Base-by-base conservation (phyloP, 768 basidiomycete genomes). In the Hericium alpestre region DNA sequence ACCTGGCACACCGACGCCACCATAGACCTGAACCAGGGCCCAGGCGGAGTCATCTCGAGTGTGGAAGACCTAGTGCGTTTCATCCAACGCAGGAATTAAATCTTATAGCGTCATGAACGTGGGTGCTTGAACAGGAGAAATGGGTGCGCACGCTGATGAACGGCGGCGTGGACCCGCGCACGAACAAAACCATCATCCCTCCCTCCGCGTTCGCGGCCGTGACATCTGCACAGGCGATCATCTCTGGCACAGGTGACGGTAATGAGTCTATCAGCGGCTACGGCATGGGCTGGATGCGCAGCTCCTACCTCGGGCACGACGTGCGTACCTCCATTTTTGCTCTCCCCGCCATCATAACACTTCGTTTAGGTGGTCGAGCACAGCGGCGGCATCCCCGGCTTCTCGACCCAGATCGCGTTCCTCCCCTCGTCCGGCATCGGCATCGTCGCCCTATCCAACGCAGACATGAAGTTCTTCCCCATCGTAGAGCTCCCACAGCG, bases 11-110 rank as follows among this genome's bases (percentile, higher is more conserved):
- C 56, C 4, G 69, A 72, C 52, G 60, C 68, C 0, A 54, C 27
- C 2, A 62, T 58, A 6, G 61, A 65, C 0, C 27, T 69, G 15
- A 59, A 63, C 13, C 71, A 72, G 2, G 75, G 76, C 7, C 58
- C 76, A 0, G 75, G 73, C 1, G 78, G 76, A 0, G 46, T 79
- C 18, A 74, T 77, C 27, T 74, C 76, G 37, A 75, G 59, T 23
- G 69, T 67, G 0, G 56, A 69, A 16, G 77, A 79, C 46, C 68
- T 79, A 72, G 78, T 74, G 41, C 8, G 73, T 59, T 3, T 39
- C 23, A 16, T 18, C n/a, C 38, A n/a, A n/a, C 8, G 50, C 10
- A 4, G 3, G 37, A 53, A 25, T 25, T 4, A 16, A 20, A 41
- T 9, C 2, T n/a, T n/a, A 40, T 43, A 5, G 41, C n/a, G 6